Base-by-base conservation (phyloP, 208 protist genomes). In the Borovskyia barvae region DNA sequence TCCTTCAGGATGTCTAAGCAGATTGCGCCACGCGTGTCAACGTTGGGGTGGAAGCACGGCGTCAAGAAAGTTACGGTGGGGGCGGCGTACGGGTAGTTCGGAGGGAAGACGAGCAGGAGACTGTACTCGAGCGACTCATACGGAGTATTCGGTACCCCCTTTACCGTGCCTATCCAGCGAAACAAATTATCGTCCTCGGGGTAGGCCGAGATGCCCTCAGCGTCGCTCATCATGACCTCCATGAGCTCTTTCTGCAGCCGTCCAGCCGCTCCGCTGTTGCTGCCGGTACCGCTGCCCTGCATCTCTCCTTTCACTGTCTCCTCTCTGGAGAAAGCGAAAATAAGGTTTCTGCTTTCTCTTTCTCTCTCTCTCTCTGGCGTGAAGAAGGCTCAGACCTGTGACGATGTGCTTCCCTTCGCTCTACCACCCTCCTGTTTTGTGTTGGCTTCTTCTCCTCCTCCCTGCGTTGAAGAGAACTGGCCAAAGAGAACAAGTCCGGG, bases 1-100 rank as follows among this genome's bases (percentile, higher is more conserved):
- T 98, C 96, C 79, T 99, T 98, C 17, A 99, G 79, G 49, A 98
- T 98, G 74, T 98, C 97, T n/a, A 98, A 75, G 72, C 97, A 98
- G 53, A 98, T 98, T 51, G 82, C 85, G 20, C 97, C 97, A 52
- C 87, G 84, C 26, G 80, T 61, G 54, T 97, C 92, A 3, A 98
- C 95, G 67, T 98, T 98, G 5, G 97, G 97, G 72, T 98, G 97
- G 76, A 97, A 98, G 74, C 94, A 98, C 15, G 92, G 86, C 11
- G 97, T 97, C 3, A 82, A 40, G 60, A 98, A 99, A 0, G 77
- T 88, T 7, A 99, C 97, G 15, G 52, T 65, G 2, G 97, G 97
- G 36, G 97, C 90, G 24, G 78, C 69, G 74, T 89, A 99, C 1
- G 97, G 97, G 68, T 99, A 99, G 46, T 92, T 82, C n/a, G 73